Evolutionary conservation across 2,329 filamentous ascomycete genomes (phyloP).

Genomic region (Xylaria sp.): DNA sequence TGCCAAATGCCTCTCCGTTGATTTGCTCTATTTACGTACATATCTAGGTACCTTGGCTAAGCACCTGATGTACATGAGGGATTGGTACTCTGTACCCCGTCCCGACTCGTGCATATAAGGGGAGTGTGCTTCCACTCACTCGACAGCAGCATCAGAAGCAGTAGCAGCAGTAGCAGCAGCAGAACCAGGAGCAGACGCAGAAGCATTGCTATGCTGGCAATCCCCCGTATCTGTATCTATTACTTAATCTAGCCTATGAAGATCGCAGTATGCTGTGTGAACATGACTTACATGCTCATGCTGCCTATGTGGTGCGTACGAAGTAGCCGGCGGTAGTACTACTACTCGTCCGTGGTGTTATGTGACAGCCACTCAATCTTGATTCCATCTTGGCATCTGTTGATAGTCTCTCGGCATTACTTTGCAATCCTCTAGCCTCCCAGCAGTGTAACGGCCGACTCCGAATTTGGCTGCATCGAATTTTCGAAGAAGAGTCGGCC

Average conservation of each 20-base stretch:
- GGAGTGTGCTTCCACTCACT: too few relatives aligned
- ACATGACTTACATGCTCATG: background rate
- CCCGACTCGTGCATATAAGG: too few relatives aligned
- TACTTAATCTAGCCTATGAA: background rate
- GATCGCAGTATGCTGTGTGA: background rate
- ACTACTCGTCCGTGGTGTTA: background rate
- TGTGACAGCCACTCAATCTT: background rate
- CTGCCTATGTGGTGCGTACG: too few relatives aligned
- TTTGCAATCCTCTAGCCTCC: background rate
- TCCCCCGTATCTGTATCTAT: background rate
- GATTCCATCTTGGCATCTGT: background rate
- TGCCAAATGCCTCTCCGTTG: background rate
- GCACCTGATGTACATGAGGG: background rate
- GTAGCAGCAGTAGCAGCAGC: too few relatives aligned
- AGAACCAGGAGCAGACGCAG: too few relatives aligned
- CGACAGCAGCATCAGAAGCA: too few relatives aligned
- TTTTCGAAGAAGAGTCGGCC: constrained; percentile 28
- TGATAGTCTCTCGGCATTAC: background rate
- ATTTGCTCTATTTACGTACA: background rate
- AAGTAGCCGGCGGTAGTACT: too few relatives aligned
- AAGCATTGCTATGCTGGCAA: background rate
- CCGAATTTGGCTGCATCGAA: constrained; percentile 26
- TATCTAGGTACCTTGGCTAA: background rate
- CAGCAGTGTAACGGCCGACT: constrained; percentile 16
- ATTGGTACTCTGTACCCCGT: background rate